Evolutionary conservation across 192 early-diverging fungal species (phyloP).

Genomic region (Coemansia erecta): DNA sequence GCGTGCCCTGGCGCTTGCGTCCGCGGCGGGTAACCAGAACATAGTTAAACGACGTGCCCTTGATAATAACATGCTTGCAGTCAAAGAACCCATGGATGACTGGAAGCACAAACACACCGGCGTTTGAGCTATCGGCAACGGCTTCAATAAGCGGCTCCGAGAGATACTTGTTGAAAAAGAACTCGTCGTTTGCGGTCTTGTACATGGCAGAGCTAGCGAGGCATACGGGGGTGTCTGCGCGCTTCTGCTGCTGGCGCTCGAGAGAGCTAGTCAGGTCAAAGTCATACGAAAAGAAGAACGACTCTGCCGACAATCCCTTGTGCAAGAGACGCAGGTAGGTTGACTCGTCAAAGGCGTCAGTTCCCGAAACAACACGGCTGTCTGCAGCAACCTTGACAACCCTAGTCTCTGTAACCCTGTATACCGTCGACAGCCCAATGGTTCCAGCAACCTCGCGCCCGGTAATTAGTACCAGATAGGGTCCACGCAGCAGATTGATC

Average conservation of each 20-base stretch:
- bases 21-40: constrained; percentile 80
- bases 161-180: constrained; percentile 89
- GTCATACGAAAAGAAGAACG: constrained; percentile 83
- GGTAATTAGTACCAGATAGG: constrained; percentile 52
- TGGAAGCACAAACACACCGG: constrained; percentile 82
- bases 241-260: constrained; percentile 63
- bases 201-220: constrained; percentile 16
- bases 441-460: constrained; percentile 37
- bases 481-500: constrained; percentile 40
- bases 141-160: constrained; percentile 66
- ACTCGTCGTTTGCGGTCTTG: constrained; percentile 78
- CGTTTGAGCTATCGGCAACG: background rate
- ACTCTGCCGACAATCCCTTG: constrained; percentile 50
- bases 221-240: background rate
- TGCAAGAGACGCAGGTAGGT: constrained; percentile 62
- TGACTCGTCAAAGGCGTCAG: constrained; percentile 58
- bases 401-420: constrained; percentile 39
- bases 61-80: constrained; percentile 54
- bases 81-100: constrained; percentile 88
- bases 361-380: constrained; percentile 19
- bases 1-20: constrained; percentile 78
- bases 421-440: constrained; percentile 40
- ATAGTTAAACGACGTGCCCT: constrained; percentile 73
- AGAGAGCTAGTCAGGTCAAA: constrained; percentile 84
- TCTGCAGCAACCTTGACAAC: constrained; percentile 37